Evolutionary conservation across 371 early-diverging fungal genomes (phyloP).

Genomic region (Lichtheimia hyalospora): DNA sequence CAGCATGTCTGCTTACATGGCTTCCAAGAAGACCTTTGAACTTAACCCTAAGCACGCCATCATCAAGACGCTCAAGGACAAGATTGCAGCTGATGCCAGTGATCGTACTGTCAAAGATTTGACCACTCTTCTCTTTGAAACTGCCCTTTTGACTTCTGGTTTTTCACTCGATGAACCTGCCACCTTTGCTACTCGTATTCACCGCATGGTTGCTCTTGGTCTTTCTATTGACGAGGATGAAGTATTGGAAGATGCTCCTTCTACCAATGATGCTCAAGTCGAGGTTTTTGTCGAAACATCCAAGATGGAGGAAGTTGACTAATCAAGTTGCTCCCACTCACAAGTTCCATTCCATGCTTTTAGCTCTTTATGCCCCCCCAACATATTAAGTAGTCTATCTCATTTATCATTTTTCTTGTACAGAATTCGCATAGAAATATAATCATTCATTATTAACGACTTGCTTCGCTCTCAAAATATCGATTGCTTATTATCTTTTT

Average conservation of each 20-base stretch:
- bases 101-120: conserved; percentile 97
- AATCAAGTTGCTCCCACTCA: not conserved
- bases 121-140: conserved; percentile 91
- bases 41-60: conserved; percentile 95
- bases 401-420: too few relatives aligned
- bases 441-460: too few relatives aligned
- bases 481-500: too few relatives aligned
- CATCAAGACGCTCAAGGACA: conserved; percentile 88
- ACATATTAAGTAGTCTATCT: too few relatives aligned
- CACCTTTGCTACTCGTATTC: conserved; percentile 92
- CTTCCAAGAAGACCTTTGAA: conserved; percentile 98
- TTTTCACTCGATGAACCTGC: conserved; percentile 96
- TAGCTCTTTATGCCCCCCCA: too few relatives aligned
- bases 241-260: conserved; percentile 44
- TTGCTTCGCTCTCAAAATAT: too few relatives aligned
- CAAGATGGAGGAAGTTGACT: conserved; percentile 53
- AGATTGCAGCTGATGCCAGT: conserved; percentile 89
- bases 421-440: too few relatives aligned
- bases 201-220: conserved; percentile 98
- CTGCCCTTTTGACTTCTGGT: conserved; percentile 94
- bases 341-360: too few relatives aligned
- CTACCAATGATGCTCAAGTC: conserved; percentile 39
- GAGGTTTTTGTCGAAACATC: conserved; percentile 78
- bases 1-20: conserved; percentile 96
- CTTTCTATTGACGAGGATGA: conserved; percentile 87